phyloP scores from a whole-genome alignment of 163 green algal species.

The Chlorella variabilis region DNA sequence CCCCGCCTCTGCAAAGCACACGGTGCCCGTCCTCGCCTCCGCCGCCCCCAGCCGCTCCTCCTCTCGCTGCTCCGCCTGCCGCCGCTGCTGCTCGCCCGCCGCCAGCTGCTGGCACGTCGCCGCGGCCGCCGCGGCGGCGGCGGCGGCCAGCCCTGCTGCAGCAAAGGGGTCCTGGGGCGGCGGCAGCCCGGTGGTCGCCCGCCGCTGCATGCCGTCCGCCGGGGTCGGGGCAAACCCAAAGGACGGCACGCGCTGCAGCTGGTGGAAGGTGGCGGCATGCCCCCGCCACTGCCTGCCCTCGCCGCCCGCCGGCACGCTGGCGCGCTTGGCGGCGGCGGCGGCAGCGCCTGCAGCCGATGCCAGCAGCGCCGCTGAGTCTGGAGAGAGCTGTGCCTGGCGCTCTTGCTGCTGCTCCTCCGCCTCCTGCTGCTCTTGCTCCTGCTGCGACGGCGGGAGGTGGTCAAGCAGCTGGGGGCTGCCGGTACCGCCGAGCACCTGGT shows the following conservation, averaged over 20 bases:
- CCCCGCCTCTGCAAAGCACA: background rate
- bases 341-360: background rate
- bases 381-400: background rate
- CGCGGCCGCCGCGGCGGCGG: background rate
- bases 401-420: background rate
- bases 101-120: background rate
- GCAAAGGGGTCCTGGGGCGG: background rate
- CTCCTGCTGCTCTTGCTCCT: conserved; percentile 1
- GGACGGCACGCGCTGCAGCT: background rate
- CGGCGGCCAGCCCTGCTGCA: background rate
- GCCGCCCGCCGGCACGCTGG: background rate
- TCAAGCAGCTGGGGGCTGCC: background rate
- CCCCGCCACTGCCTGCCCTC: background rate
- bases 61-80: background rate
- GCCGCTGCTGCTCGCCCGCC: background rate
- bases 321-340: background rate
- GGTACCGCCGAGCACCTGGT: background rate
- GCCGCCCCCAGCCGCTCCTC: background rate
- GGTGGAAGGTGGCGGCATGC: background rate
- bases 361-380: background rate
- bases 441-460: background rate
- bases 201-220: background rate
- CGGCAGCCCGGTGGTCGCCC: background rate
- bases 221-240: background rate
- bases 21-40: background rate